A percentile compares a stretch with the other conserved stretches of the same genome.
These are phyloP conservation scores for Rhamnella rubrinervis DNA, from an alignment of 331 rosid species.

Conservation along the genomic window DNA sequence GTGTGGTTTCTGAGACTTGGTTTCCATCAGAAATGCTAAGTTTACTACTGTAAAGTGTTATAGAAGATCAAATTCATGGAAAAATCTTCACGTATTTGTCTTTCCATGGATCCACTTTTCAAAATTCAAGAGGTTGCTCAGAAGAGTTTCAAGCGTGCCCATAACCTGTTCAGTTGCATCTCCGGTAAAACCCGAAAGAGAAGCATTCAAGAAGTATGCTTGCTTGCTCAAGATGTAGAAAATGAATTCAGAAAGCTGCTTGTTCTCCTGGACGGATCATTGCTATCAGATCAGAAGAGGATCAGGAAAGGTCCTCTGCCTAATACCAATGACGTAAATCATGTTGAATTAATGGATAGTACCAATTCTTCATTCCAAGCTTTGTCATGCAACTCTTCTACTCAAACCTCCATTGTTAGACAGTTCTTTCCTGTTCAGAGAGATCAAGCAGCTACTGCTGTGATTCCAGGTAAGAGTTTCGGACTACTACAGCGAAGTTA, in stretches of 20 bases:
- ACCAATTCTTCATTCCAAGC: background rate
- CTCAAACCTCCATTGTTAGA: background rate
- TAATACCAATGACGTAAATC: constrained; percentile 17
- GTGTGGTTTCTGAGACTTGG: no score
- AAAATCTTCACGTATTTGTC: background rate
- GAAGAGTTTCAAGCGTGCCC: constrained; percentile 20
- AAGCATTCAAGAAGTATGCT: constrained; percentile 25
- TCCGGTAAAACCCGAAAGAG: constrained; percentile 16
- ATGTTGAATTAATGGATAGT: constrained; percentile 23
- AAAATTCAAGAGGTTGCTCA: constrained; percentile 29
- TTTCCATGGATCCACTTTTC: constrained; percentile 21
- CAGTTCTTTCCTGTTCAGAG: no score
- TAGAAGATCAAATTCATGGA: background rate
- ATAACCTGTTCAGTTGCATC: constrained; percentile 14
- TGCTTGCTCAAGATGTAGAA: constrained; percentile 21
- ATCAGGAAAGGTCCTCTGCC: constrained; percentile 33
- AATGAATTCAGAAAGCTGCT: constrained; percentile 22
- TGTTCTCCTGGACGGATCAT: constrained; percentile 16
- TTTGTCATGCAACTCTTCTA: background rate
- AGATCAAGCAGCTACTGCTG: background rate
- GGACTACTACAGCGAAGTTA: background rate
- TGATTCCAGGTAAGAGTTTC: constrained; percentile 1
- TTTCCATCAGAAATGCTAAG: no score
- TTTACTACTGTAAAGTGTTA: no score
- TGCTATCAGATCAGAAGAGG: constrained; percentile 21